Percentiles rank a stretch among this genome's conserved stretches.
Conservation (phyloP, 2,329 filamentous ascomycete species). For the Daldinia sp. region DNA sequence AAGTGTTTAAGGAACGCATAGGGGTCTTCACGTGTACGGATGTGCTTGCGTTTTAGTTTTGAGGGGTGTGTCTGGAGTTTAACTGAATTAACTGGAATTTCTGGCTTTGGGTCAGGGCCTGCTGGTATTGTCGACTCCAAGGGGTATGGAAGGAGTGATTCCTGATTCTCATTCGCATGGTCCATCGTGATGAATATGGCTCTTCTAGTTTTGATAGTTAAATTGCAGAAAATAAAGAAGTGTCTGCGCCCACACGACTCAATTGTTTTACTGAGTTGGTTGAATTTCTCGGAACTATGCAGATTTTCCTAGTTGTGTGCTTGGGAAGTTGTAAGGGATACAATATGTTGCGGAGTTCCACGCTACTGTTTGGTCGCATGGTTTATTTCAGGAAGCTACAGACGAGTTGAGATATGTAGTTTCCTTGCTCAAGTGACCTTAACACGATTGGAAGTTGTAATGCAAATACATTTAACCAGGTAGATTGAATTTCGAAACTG, state of each 20-base stretch:
- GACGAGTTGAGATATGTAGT: neutral
- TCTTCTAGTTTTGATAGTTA: neutral
- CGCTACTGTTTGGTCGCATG: neutral
- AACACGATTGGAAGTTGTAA: neutral
- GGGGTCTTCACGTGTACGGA: conserved; percentile 58
- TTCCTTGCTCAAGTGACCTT: neutral
- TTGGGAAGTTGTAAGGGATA: neutral
- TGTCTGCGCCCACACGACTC: neutral
- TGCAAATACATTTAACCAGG: neutral
- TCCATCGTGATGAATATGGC: neutral
- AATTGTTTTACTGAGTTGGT: neutral
- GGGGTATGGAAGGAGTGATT: conserved; percentile 39
- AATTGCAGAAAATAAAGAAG: neutral
- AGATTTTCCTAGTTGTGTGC: neutral
- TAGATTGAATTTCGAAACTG: neutral
- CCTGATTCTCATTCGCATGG: neutral
- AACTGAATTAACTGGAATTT: too few species aligned
- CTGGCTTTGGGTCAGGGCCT: conserved; percentile 12
- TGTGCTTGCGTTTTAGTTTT: conserved; percentile 19
- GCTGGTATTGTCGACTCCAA: conserved; percentile 38
- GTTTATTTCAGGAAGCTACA: neutral
- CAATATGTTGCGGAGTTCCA: neutral
- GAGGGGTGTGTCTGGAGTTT: neutral
- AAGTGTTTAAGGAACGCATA: conserved; percentile 75
- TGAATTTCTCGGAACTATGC: neutral